These are phyloP conservation scores for Mucor plumbeus DNA, from an alignment of 371 early-diverging fungal species.

Conservation along the genomic window DNA sequence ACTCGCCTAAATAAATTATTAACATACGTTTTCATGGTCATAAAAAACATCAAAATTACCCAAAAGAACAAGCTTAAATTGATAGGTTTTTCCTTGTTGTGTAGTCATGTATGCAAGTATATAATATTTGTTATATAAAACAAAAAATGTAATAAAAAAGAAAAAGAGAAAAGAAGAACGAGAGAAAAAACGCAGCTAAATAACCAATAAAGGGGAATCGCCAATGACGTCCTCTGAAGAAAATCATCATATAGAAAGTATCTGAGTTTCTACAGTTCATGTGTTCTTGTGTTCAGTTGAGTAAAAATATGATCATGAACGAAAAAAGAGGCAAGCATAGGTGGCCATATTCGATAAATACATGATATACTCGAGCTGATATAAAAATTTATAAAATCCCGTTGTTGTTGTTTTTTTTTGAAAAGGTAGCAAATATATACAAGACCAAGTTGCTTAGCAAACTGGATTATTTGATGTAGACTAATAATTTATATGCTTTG, in stretches of 20 bases:
- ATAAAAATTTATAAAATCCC: neutral
- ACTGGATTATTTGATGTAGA: too few relatives aligned
- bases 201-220: constrained; percentile 11
- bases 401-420: neutral
- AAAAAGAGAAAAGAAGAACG: constrained; percentile 6
- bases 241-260: neutral
- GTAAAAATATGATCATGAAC: neutral
- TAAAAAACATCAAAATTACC: constrained; percentile 44
- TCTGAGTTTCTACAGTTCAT: constrained; percentile 4
- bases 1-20: constrained; percentile 66
- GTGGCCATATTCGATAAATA: neutral
- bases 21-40: neutral
- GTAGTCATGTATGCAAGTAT: neutral
- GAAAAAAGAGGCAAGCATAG: neutral
- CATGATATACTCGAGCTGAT: neutral
- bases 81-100: constrained; percentile 61
- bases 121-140: neutral
- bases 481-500: too few relatives aligned
- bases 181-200: constrained; percentile 1
- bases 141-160: neutral
- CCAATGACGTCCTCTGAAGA: constrained; percentile 8
- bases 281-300: constrained; percentile 7
- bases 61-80: constrained; percentile 83
- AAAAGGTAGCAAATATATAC: too few relatives aligned
- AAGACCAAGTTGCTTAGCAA: too few relatives aligned